Evolutionary conservation across 192 early-diverging fungal species (phyloP).

Genomic region (Umbelopsis vinacea): DNA sequence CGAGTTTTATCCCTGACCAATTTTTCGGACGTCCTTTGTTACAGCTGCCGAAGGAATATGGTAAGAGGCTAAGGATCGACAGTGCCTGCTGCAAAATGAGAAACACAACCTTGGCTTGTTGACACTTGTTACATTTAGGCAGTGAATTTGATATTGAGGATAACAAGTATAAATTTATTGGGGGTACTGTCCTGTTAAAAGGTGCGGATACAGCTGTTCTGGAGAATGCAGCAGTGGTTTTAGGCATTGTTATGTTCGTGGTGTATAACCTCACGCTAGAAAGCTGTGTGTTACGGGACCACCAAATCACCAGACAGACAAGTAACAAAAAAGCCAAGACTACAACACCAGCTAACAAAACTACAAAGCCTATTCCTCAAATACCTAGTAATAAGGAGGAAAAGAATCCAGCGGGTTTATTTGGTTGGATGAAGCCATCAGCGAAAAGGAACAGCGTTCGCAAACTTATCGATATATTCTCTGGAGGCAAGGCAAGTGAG

Average conservation of each 20-base stretch:
- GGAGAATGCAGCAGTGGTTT: conserved; percentile 45
- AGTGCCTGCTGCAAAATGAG: neutral
- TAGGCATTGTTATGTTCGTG: conserved; percentile 73
- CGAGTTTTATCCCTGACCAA: neutral
- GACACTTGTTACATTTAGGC: neutral
- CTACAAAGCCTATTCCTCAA: neutral
- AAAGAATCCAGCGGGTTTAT: neutral
- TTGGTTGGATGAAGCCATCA: neutral
- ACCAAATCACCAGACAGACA: conserved; percentile 53
- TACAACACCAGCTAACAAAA: neutral
- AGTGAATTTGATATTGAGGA: neutral
- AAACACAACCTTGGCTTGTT: neutral
- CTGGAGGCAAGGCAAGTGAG: neutral
- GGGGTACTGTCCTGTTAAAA: neutral
- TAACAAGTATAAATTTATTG: neutral
- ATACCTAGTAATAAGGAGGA: neutral
- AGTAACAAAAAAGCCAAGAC: neutral
- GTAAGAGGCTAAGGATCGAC: neutral
- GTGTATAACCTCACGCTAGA: conserved; percentile 81
- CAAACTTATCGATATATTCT: neutral
- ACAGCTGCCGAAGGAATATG: neutral
- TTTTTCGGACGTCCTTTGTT: neutral
- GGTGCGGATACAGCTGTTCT: neutral
- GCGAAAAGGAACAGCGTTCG: neutral
- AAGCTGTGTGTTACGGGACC: conserved; percentile 68